Percentiles rank a stretch among this genome's conserved stretches.
Conservation (phyloP, 257 asterid genomes). For the Solanum verrucosum region DNA sequence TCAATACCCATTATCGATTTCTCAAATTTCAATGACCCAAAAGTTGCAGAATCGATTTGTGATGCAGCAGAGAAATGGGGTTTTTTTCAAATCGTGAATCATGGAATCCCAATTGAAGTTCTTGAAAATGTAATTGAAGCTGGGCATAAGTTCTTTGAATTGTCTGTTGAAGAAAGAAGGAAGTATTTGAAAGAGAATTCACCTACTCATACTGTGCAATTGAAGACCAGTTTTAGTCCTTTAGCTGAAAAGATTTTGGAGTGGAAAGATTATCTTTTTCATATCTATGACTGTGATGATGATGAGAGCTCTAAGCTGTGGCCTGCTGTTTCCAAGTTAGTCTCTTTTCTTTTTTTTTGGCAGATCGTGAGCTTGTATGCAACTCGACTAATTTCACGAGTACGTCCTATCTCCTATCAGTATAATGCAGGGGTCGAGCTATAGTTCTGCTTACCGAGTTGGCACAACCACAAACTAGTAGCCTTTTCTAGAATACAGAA, state of each 20-base stretch:
- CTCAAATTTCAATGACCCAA: conserved; percentile 17
- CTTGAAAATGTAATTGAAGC: conserved; percentile 35
- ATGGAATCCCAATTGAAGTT: conserved; percentile 34
- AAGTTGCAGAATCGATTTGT: conserved; percentile 17
- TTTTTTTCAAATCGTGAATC: conserved; percentile 41
- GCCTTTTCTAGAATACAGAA: background rate
- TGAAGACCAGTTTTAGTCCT: conserved; percentile 42
- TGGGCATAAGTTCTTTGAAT: conserved; percentile 29
- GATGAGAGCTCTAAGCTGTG: background rate
- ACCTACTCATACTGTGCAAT: conserved; percentile 26
- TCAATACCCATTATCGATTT: conserved; percentile 42
- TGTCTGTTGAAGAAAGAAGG: conserved; percentile 41
- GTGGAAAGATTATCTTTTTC: conserved; percentile 27
- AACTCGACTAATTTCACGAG: background rate
- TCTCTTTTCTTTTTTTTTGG: background rate
- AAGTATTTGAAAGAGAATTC: conserved; percentile 39
- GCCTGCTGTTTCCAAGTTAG: conserved; percentile 8
- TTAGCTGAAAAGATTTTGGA: conserved; percentile 27
- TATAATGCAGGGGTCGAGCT: background rate
- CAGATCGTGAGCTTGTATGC: background rate
- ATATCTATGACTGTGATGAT: conserved; percentile 14
- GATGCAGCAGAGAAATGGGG: conserved; percentile 40
- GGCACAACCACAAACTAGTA: background rate
- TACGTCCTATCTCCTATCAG: background rate
- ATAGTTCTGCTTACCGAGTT: background rate